Evolutionary conservation across 1,284 basidiomycete genomes (phyloP), one percentile per base, ranked within the genome.

Genomic region (Hypsizygus ulmarius): DNA sequence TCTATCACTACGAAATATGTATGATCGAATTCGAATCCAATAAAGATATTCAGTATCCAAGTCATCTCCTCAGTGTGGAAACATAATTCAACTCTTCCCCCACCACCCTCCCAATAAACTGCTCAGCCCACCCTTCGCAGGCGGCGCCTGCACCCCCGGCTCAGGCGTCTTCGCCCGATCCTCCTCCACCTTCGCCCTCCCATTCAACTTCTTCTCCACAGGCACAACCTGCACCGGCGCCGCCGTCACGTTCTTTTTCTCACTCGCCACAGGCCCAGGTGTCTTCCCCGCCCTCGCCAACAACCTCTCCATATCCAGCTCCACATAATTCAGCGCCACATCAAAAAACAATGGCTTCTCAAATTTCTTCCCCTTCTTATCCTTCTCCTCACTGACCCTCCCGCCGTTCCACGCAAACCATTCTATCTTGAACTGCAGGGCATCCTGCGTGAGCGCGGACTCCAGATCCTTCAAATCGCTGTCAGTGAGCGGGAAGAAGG

Each of bases 291-390:
- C 88, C 5, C 84, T 73, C 48, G 77, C 78, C 59, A 82, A 70
- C 46, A 96, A 68, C 41, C 79, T 73, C 38, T 91, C 88, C 80
- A 94, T 85, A 59, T 90, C 88, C 48, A 93, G 64, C 58, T 87
- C 82, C 46, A 93, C 83, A 60, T 95, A 96, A 67, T 95, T 96
- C 62, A 93, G 82, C n/a, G 92, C 93, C 55, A 92, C 88, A 64
- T 96, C 91, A 68, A 93, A 96, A 74, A 96, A 96, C 28, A 93
- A 62, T 6, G 89, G 90, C 64, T 94, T 94, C 70, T 86, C 84
- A 65, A 82, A 71, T 25, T 71, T 63, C 54, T 74, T 74, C 36
- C 69, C 60, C 47, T 75, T 30, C 10, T 46, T n/a, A n/a, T n/a
- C 37, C 14, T 10, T 16, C 4, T 50, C 74, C 0, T 65, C 63